These are phyloP conservation scores for Graphilbum fragrans DNA, from an alignment of 2,329 filamentous ascomycete genomes.

Conservation along the genomic window DNA sequence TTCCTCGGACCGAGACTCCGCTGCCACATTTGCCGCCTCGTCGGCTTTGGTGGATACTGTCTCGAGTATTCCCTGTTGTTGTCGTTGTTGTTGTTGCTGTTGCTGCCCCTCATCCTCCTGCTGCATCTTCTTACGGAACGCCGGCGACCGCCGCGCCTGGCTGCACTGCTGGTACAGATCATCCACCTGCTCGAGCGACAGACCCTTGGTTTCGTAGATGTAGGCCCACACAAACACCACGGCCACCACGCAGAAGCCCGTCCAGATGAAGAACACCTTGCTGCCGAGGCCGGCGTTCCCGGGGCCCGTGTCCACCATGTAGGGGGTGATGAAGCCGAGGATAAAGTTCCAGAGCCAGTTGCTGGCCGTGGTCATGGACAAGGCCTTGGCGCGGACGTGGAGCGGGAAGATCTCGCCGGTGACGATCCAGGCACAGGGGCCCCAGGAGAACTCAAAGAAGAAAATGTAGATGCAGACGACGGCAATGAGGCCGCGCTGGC, in stretches of 20 bases:
- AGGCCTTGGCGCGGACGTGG: slow-evolving; percentile 24
- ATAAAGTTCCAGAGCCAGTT: slow-evolving; percentile 35
- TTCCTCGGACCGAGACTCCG: no score
- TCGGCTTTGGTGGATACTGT: no score
- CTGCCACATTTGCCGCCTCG: no score
- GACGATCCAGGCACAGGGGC: slow-evolving; percentile 12
- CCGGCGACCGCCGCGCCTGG: no score
- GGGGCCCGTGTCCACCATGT: slow-evolving; percentile 27
- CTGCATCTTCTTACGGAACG: no score
- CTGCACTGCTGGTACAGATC: no score
- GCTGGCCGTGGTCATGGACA: slow-evolving; percentile 27
- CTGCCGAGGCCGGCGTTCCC: slow-evolving; percentile 34
- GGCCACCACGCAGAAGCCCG: slow-evolving; percentile 31
- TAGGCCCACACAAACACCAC: slow-evolving; percentile 36
- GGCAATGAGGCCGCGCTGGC: slow-evolving; percentile 71
- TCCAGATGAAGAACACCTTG: slow-evolving; percentile 47
- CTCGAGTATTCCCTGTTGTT: no score
- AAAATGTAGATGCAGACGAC: neutral
- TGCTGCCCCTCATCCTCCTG: no score
- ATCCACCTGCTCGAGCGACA: slow-evolving; percentile 42
- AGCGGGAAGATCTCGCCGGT: slow-evolving; percentile 24
- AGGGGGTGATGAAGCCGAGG: slow-evolving; percentile 30
- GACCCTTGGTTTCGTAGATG: slow-evolving; percentile 41
- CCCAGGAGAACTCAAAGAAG: slow-evolving; percentile 9
- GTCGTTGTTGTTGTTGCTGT: no score